phyloP scores from a whole-genome alignment of 495 filamentous ascomycete species.

The Bombardia bombarda region DNA sequence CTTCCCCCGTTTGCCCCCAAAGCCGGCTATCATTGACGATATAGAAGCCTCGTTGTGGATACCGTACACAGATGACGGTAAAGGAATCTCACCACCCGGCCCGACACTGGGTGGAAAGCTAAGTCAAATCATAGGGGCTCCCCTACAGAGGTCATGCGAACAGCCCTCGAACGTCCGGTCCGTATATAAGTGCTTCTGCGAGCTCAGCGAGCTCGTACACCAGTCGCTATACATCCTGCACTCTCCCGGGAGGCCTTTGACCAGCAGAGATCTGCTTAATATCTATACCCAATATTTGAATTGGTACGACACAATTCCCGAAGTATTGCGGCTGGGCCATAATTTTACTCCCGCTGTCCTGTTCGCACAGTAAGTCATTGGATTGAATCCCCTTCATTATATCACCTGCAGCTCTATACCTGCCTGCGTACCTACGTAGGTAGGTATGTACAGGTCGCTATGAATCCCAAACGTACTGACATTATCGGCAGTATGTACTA shows the following conservation, averaged over 20 bases:
- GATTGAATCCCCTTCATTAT: neutral
- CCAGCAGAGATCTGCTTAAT: slow-evolving; percentile 45
- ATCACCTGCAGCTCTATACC: too few species aligned
- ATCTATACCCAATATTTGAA: slow-evolving; percentile 52
- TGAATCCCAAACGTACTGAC: slow-evolving; percentile 6
- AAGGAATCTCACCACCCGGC: slow-evolving; percentile 8
- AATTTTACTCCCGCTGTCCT: slow-evolving; percentile 53
- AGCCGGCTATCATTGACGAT: slow-evolving; percentile 47
- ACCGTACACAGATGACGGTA: slow-evolving; percentile 52
- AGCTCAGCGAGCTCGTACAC: slow-evolving; percentile 60
- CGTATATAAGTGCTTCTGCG: slow-evolving; percentile 53
- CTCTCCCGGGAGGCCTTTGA: slow-evolving; percentile 51
- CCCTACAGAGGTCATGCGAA: slow-evolving; percentile 38
- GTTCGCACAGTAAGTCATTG: slow-evolving; percentile 52
- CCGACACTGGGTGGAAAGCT: slow-evolving; percentile 7
- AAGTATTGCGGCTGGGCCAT: slow-evolving; percentile 46
- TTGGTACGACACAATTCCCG: slow-evolving; percentile 56
- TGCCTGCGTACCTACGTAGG: too few species aligned
- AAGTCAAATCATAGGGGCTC: slow-evolving; percentile 26
- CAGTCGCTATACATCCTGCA: slow-evolving; percentile 56
- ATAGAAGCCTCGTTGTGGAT: slow-evolving; percentile 49
- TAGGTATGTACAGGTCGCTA: too few species aligned
- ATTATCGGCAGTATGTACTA: slow-evolving; percentile 50
- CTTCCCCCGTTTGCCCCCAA: slow-evolving; percentile 46
- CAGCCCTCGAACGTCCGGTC: slow-evolving; percentile 50